A percentile compares a stretch with the other conserved stretches of the same genome.
Conservation (phyloP, 495 filamentous ascomycete species). For the Beverwykella pulmonaria region DNA sequence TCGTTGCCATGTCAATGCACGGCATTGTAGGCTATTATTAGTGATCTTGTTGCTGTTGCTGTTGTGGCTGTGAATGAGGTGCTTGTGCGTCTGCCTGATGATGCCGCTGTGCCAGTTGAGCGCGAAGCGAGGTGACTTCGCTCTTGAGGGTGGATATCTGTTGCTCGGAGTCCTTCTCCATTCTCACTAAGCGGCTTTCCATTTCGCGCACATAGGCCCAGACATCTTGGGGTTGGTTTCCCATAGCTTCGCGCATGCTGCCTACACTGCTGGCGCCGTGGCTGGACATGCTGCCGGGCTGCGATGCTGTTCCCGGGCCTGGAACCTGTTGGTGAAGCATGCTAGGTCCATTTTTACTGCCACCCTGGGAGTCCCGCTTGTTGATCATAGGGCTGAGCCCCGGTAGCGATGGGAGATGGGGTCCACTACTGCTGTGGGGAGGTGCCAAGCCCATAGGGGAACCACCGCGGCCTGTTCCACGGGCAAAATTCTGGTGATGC, state of each 20-base stretch:
- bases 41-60: slow-evolving; percentile 12
- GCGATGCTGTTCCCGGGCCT: slow-evolving; percentile 34
- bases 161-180: slow-evolving; percentile 44
- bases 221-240: slow-evolving; percentile 33
- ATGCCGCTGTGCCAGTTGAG: slow-evolving; percentile 36
- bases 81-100: slow-evolving; percentile 4
- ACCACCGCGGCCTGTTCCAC: slow-evolving; percentile 51
- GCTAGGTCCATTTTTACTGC: slow-evolving; percentile 37
- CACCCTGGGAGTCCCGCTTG: slow-evolving; percentile 33
- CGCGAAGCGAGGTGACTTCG: slow-evolving; percentile 42
- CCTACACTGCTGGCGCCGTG: slow-evolving; percentile 45
- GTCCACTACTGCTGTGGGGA: slow-evolving; percentile 44
- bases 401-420: slow-evolving; percentile 51
- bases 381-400: slow-evolving; percentile 21
- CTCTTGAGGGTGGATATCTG: slow-evolving; percentile 40
- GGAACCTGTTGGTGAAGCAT: slow-evolving; percentile 40
- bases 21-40: no score
- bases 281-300: slow-evolving; percentile 46
- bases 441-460: slow-evolving; percentile 46
- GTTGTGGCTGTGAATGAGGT: slow-evolving; percentile 5
- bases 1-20: neutral
- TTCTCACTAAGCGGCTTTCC: slow-evolving; percentile 38
- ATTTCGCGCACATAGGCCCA: slow-evolving; percentile 43
- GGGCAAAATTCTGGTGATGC: slow-evolving; percentile 66
- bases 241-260: slow-evolving; percentile 46